A percentile compares a stretch with the other conserved stretches of the same genome.
Conservation (phyloP, 495 filamentous ascomycete genomes). For the Xylaria bambusicola region DNA sequence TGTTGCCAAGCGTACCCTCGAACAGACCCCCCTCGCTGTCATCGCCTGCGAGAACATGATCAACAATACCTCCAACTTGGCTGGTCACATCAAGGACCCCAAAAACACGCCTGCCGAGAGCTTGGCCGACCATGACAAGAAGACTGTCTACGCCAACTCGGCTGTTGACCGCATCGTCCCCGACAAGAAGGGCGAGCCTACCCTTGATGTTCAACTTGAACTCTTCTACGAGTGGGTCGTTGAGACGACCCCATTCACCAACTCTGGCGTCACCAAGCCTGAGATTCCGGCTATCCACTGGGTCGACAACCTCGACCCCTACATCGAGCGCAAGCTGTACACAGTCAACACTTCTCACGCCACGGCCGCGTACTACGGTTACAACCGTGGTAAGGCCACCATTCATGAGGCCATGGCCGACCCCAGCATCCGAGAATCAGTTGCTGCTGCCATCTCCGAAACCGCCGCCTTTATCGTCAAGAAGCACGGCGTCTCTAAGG, state of each 20-base stretch:
- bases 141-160: conserved; percentile 88
- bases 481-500: conserved; percentile 75
- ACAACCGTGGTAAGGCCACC: conserved; percentile 75
- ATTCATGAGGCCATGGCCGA: conserved; percentile 78
- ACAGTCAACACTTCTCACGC: conserved; percentile 99
- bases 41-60: conserved; percentile 99
- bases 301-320: conserved; percentile 88
- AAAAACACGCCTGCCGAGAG: conserved; percentile 63
- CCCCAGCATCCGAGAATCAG: conserved; percentile 67
- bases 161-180: conserved; percentile 98
- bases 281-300: conserved; percentile 85
- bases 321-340: conserved; percentile 98
- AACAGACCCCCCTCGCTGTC: conserved; percentile 75
- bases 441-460: conserved; percentile 74
- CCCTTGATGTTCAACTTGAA: conserved; percentile 91
- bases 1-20: conserved; percentile 68
- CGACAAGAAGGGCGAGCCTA: conserved; percentile 72
- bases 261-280: conserved; percentile 46
- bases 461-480: conserved; percentile 79
- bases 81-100: conserved; percentile 73
- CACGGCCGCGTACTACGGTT: conserved; percentile 94
- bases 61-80: conserved; percentile 82
- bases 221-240: conserved; percentile 99
- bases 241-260: conserved; percentile 75
- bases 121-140: conserved; percentile 60